These are phyloP conservation scores for Panaeolus cyanescens DNA, from an alignment of 768 basidiomycete species.

Conservation along the genomic window DNA sequence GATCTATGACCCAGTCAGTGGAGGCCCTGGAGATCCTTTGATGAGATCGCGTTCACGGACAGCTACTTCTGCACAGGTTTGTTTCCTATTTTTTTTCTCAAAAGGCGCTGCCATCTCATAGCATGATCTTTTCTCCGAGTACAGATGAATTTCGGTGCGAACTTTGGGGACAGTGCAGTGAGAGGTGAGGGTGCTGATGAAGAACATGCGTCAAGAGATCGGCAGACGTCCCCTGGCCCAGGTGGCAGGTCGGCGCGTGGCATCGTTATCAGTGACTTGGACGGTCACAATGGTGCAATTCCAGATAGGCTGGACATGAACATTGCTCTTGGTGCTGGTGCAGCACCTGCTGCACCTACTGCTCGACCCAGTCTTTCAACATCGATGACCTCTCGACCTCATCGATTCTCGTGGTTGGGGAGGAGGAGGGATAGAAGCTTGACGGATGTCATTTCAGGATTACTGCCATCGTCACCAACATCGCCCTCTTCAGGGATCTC, in stretches of 20 bases:
- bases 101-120: not conserved
- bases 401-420: constrained; percentile 1
- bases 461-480: not conserved
- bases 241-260: constrained; percentile 3
- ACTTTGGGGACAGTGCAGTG: not conserved
- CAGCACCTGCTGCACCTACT: constrained; percentile 1
- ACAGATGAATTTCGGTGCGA: not conserved
- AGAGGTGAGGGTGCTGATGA: constrained; percentile 1
- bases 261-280: constrained; percentile 4
- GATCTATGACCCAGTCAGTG: not conserved
- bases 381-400: not conserved
- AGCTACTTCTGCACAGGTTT: not conserved
- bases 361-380: not conserved
- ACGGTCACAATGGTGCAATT: constrained; percentile 2
- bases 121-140: not conserved
- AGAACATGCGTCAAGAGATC: constrained; percentile 2
- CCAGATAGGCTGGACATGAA: not conserved
- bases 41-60: not conserved
- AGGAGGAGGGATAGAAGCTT: not conserved
- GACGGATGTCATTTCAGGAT: not conserved
- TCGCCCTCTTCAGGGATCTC: not conserved
- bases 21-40: not conserved
- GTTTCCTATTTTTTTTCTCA: not conserved
- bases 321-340: constrained; percentile 1
- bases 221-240: not conserved